A percentile compares a stretch with the other conserved stretches of the same genome.
phyloP scores from a whole-genome alignment of 352 stramenopile genomes.

The Thraustochytrium striatum region DNA sequence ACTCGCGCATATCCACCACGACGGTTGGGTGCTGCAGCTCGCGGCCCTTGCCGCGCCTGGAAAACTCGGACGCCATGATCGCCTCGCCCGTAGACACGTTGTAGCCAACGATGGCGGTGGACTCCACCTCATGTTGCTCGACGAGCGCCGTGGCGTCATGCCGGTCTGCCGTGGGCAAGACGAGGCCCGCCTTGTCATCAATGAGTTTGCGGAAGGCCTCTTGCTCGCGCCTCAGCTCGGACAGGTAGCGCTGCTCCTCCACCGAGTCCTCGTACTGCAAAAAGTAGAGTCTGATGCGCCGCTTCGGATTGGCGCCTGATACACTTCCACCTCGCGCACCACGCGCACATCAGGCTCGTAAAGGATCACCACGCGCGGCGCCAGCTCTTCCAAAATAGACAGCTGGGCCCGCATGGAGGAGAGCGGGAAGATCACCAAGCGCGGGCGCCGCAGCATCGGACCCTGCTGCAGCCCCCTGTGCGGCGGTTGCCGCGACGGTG shows the following conservation, averaged over 20 bases:
- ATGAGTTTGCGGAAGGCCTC: conserved; percentile 92
- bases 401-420: no score
- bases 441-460: no score
- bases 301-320: conserved; percentile 63
- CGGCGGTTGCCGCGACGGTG: no score
- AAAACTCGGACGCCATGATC: conserved; percentile 3
- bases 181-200: conserved; percentile 84
- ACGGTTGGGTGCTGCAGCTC: conserved; percentile 71
- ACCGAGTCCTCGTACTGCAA: conserved; percentile 91
- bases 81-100: conserved; percentile 23
- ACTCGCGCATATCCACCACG: conserved; percentile 94
- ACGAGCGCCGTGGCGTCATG: conserved; percentile 21
- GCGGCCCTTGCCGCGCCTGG: conserved; percentile 54
- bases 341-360: conserved; percentile 91
- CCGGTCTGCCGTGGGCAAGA: conserved; percentile 62
- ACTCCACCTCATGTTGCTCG: neutral
- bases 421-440: no score
- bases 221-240: conserved; percentile 87
- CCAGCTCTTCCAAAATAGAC: conserved; percentile 78
- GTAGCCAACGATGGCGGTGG: conserved; percentile 20
- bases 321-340: conserved; percentile 89
- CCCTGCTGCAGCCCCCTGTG: no score
- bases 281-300: conserved; percentile 77
- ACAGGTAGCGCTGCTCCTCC: conserved; percentile 90
- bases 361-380: conserved; percentile 81